Evolutionary conservation across 2,329 filamentous ascomycete genomes (phyloP), one percentile per base, ranked within the genome.

Genomic region (Fusarium tricinctum): DNA sequence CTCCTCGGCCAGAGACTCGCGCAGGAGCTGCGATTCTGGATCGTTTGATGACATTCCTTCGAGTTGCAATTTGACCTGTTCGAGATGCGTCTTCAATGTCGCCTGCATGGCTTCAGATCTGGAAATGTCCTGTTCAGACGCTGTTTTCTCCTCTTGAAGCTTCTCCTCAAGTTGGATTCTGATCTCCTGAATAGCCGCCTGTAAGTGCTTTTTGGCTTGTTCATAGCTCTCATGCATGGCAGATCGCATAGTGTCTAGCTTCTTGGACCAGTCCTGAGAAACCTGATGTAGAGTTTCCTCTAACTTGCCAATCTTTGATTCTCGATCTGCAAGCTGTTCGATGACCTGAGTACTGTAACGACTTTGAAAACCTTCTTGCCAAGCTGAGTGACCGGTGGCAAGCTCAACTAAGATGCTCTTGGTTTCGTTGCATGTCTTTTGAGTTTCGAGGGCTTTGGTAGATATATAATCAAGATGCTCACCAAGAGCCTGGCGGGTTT

Each of bases 121-220:
- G 12, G 35, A 58, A n/a, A 70, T 52, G 9, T 50, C 51, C 17
- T 44, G 55, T 23, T 74, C 68, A 8, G 69, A 70, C 19, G 58
- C 66, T 22, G 51, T 52, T 46, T 48, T 72, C 38, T 73, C 73
- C 42, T 66, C 52, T 10, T 62, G 55, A 40, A 79, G 64, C 2
- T 69, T 68, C 26, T 69, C 35, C 14, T 74, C 64, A 17, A 79
- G 58, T 10, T 57, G 50, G 7, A 38, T 39, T 22, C 53, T 67
- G 56, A 78, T 65, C 8, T 68, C 66, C 2, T 56, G 42, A 14
- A 73, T 53, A 26, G 70, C 46, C 8, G 32, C 28, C 17, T 69
- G 66, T 3, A 78, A 19, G n/a, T 66, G 38, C 8, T 60, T 40
- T 28, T 71, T 64, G 14, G 56, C 33, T 39, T 55, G 55, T 23